Conservation (phyloP, 2,329 filamentous ascomycete genomes). For the Hymenoscyphus fructigenus region DNA sequence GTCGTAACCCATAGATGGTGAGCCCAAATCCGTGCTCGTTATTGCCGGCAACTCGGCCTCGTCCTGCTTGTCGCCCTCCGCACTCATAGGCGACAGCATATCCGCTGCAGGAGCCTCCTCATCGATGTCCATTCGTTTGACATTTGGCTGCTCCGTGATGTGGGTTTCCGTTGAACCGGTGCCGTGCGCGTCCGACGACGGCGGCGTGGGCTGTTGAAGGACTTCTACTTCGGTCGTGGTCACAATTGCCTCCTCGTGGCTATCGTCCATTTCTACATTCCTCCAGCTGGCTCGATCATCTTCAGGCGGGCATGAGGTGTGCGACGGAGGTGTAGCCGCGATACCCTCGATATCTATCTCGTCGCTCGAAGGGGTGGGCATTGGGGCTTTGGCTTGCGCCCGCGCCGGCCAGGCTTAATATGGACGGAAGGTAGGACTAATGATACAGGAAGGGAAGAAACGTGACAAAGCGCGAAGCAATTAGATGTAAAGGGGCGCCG, state of each 20-base stretch:
- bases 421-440: conserved; percentile 26
- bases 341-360: conserved; percentile 22
- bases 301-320: conserved; percentile 45
- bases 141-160: conserved; percentile 33
- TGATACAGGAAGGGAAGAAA: conserved; percentile 35
- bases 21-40: conserved; percentile 35
- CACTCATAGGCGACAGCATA: conserved; percentile 38
- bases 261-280: conserved; percentile 36
- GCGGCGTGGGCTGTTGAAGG: conserved; percentile 33
- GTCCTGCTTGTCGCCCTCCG: conserved; percentile 41
- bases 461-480: conserved; percentile 15
- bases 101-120: conserved; percentile 37
- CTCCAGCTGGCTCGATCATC: conserved; percentile 39
- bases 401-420: conserved; percentile 33
- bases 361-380: conserved; percentile 38
- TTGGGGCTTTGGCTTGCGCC: conserved; percentile 32
- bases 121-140: conserved; percentile 44
- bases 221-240: conserved; percentile 30
- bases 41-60: conserved; percentile 36
- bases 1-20: conserved; percentile 52
- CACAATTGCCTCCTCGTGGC: conserved; percentile 31
- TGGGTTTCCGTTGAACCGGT: conserved; percentile 36
- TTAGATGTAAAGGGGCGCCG: conserved; percentile 31
- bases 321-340: conserved; percentile 28
- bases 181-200: conserved; percentile 29